Conservation (phyloP, 257 asterid species). For the Fraxinus anomala region DNA sequence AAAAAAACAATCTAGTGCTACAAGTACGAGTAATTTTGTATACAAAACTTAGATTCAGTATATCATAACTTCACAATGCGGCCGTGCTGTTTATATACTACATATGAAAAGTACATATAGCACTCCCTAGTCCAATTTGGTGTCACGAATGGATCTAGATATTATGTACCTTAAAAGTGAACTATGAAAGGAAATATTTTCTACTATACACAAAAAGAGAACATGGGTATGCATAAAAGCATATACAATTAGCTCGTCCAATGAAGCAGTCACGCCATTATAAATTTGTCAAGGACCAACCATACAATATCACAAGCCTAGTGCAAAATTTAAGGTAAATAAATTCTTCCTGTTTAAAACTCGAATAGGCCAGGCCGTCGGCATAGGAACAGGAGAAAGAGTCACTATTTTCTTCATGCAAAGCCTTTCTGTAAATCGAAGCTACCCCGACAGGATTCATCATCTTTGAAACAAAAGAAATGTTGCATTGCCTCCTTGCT, state of each 20-base stretch:
- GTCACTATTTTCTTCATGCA: not conserved
- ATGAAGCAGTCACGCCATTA: not conserved
- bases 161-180: not conserved
- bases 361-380: not conserved
- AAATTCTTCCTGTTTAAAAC: conserved; percentile 26
- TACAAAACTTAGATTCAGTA: no score
- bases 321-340: not conserved
- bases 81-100: no score
- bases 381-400: not conserved
- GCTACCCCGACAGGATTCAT: not conserved
- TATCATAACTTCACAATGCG: no score
- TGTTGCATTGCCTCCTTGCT: not conserved
- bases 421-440: not conserved
- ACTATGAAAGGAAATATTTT: not conserved
- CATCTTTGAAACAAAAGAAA: conserved; percentile 2
- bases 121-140: no score
- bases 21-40: no score
- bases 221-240: not conserved
- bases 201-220: not conserved
- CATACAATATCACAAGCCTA: not conserved
- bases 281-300: not conserved
- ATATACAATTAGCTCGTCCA: not conserved
- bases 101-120: no score
- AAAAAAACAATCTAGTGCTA: no score
- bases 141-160: not conserved